A percentile compares a stretch with the other conserved stretches of the same genome.
Evolutionary conservation across 345 rosid genomes (phyloP).

Genomic region (Arabis alpina): DNA sequence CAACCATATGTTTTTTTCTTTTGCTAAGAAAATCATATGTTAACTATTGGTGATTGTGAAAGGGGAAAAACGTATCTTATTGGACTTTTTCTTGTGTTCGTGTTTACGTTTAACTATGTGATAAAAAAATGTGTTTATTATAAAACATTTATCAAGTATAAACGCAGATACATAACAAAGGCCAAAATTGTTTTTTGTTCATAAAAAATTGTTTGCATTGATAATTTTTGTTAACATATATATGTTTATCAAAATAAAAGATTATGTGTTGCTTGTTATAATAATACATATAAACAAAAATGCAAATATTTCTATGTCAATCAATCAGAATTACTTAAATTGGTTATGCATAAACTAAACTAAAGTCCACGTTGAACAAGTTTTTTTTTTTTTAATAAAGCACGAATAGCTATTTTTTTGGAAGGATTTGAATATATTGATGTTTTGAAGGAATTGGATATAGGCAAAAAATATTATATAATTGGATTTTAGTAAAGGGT

Average conservation of each 20-base stretch:
- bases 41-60: conserved; percentile 13
- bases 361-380: conserved; percentile 36
- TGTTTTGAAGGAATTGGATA: conserved; percentile 17
- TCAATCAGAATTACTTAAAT: not conserved
- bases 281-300: no score
- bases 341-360: conserved; percentile 4
- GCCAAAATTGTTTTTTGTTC: not conserved
- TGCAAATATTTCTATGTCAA: not conserved
- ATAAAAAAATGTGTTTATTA: not conserved
- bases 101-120: conserved; percentile 11
- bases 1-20: conserved; percentile 13
- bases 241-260: not conserved
- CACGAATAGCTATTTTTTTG: conserved; percentile 33
- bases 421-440: conserved; percentile 20
- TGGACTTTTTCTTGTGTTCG: conserved; percentile 18
- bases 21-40: conserved; percentile 6
- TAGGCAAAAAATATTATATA: conserved; percentile 16
- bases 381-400: conserved; percentile 18
- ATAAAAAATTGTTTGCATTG: not conserved
- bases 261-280: no score
- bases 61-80: conserved; percentile 1
- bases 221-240: not conserved
- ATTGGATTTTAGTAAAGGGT: conserved; percentile 17
- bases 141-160: not conserved
- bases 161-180: not conserved